A percentile compares a stretch with the other conserved stretches of the same genome.
Conservation (phyloP, 768 basidiomycete genomes). For the Russula earlei region DNA sequence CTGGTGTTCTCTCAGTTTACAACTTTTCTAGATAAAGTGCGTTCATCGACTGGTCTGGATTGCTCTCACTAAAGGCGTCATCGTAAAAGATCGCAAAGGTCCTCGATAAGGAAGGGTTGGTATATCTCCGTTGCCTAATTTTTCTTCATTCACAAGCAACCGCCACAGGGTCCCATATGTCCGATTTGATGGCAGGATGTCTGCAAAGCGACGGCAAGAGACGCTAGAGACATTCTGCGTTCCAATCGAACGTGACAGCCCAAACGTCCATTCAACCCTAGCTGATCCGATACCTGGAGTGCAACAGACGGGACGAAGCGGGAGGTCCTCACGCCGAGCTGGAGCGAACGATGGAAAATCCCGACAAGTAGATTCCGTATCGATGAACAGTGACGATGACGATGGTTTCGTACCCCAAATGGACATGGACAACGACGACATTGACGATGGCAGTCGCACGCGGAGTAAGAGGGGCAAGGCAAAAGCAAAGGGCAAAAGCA, state of each 20-base stretch:
- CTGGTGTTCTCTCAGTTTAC: slow-evolving; percentile 90
- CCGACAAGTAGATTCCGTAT: slow-evolving; percentile 4
- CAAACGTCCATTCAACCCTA: not conserved
- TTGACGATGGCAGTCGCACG: not conserved
- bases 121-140: not conserved
- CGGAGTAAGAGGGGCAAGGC: slow-evolving; percentile 23
- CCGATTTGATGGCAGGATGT: slow-evolving; percentile 81
- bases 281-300: slow-evolving; percentile 11
- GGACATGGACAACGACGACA: slow-evolving; percentile 23
- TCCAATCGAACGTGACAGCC: slow-evolving; percentile 38
- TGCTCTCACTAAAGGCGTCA: not conserved
- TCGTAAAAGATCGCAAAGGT: slow-evolving; percentile 52
- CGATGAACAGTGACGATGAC: slow-evolving; percentile 23
- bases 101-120: slow-evolving; percentile 56
- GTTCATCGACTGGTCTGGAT: not conserved
- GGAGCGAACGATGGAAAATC: not conserved
- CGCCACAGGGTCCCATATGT: slow-evolving; percentile 56
- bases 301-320: slow-evolving; percentile 14
- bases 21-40: slow-evolving; percentile 70
- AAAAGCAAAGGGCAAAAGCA: slow-evolving; percentile 18
- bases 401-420: slow-evolving; percentile 26
- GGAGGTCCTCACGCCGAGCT: not conserved
- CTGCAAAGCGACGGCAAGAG: slow-evolving; percentile 69
- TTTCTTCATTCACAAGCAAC: not conserved
- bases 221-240: slow-evolving; percentile 64